phyloP scores from a whole-genome alignment of 768 basidiomycete species.

The Gymnopilus junonius region DNA sequence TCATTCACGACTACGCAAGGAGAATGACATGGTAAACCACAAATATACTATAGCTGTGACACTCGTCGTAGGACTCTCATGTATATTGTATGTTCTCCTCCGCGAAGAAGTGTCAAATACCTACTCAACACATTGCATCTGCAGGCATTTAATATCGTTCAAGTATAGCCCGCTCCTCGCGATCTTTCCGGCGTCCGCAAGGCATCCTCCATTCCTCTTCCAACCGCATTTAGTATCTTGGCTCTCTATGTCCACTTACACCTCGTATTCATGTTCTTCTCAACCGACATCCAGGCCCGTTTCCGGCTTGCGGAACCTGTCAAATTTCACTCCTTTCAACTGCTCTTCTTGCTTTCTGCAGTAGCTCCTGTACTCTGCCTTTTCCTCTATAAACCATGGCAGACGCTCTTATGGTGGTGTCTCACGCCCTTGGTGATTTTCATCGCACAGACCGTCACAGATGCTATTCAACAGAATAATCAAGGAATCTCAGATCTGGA shows the following conservation, averaged over 20 bases:
- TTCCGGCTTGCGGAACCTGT: conserved; percentile 29
- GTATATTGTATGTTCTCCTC: conserved; percentile 45
- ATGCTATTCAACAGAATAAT: conserved; percentile 47
- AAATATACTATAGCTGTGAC: conserved; percentile 45
- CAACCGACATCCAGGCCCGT: conserved; percentile 39
- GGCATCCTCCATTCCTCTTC: conserved; percentile 44
- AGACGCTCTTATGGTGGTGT: conserved; percentile 58
- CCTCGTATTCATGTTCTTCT: conserved; percentile 46
- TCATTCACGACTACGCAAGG: conserved; percentile 53
- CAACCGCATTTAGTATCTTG: conserved; percentile 48
- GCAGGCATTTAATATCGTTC: conserved; percentile 50
- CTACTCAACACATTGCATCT: not conserved
- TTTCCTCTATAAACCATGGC: conserved; percentile 54
- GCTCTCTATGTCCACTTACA: conserved; percentile 56
- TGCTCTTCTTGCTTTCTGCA: conserved; percentile 39
- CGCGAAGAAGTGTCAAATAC: not conserved
- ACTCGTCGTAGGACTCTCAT: conserved; percentile 47
- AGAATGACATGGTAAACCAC: conserved; percentile 46
- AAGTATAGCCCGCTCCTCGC: conserved; percentile 51
- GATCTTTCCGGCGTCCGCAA: conserved; percentile 39
- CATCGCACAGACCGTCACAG: conserved; percentile 48
- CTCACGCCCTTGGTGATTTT: conserved; percentile 46
- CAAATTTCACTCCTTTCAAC: conserved; percentile 36
- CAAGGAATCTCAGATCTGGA: conserved; percentile 55
- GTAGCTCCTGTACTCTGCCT: conserved; percentile 54